Evolutionary conservation across 2,329 filamentous ascomycete genomes (phyloP).

Genomic region (Rhynchosporium secalis): DNA sequence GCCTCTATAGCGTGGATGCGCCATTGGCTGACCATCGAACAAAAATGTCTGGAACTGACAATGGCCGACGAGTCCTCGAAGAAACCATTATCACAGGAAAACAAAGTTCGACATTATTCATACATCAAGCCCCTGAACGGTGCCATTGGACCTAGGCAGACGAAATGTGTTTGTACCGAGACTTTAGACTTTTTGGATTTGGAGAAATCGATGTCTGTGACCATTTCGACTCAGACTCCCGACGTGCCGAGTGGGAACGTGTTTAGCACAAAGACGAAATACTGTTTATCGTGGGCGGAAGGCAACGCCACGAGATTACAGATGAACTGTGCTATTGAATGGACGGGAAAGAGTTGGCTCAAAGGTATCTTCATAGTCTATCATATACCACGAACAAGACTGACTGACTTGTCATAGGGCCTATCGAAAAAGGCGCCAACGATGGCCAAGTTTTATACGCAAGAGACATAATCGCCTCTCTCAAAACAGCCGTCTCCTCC

Average conservation of each 20-base stretch:
- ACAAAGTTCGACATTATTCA: conserved; percentile 71
- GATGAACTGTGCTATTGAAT: conserved; percentile 89
- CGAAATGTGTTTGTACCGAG: conserved; percentile 88
- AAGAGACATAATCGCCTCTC: conserved; percentile 72
- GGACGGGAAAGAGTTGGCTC: conserved; percentile 97
- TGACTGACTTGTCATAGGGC: conserved; percentile 53
- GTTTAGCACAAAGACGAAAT: conserved; percentile 89
- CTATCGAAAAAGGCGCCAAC: conserved; percentile 93
- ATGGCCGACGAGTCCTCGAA: conserved; percentile 70
- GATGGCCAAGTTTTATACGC: conserved; percentile 85
- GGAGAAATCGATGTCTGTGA: conserved; percentile 83
- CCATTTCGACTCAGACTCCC: conserved; percentile 81
- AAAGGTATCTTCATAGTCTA: conserved; percentile 64
- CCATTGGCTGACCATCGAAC: conserved; percentile 81
- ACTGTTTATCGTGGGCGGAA: conserved; percentile 90
- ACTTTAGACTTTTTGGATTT: conserved; percentile 81
- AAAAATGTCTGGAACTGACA: conserved; percentile 85
- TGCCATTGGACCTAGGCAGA: conserved; percentile 87
- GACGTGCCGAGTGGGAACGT: conserved; percentile 94
- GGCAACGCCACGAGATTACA: conserved; percentile 82
- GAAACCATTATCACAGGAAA: conserved; percentile 70
- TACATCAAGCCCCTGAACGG: conserved; percentile 90
- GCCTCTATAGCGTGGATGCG: conserved; percentile 78
- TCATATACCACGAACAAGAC: neutral
- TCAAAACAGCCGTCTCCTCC: conserved; percentile 72